Percentiles rank a stretch among this genome's conserved stretches.
Conservation (phyloP, 306 rosid species). For the Benincasa hispida region DNA sequence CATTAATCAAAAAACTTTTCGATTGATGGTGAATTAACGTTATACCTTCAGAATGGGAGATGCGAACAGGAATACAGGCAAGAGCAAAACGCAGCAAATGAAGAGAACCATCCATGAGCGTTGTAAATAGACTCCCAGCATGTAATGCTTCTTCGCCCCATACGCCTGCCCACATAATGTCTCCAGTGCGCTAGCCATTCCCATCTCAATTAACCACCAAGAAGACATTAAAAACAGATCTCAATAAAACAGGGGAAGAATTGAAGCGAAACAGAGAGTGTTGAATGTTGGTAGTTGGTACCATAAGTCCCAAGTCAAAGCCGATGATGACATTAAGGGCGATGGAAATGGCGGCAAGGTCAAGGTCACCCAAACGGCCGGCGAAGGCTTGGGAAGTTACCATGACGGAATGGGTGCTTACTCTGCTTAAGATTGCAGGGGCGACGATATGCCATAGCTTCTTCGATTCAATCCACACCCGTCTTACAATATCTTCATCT, state of each 20-base stretch:
- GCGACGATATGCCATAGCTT: slow-evolving; percentile 26
- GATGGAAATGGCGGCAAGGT: slow-evolving; percentile 19
- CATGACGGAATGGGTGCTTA: slow-evolving; percentile 4
- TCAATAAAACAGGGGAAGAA: background rate
- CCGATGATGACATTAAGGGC: slow-evolving; percentile 13
- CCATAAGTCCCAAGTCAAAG: slow-evolving; percentile 19
- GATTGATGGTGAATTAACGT: no score
- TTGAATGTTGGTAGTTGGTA: background rate
- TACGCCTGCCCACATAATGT: background rate
- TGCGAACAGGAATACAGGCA: slow-evolving; percentile 1
- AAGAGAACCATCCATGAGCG: slow-evolving; percentile 3
- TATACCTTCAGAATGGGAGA: background rate
- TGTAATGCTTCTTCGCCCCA: background rate
- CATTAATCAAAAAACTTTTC: no score
- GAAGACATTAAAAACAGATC: background rate
- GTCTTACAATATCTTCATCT: background rate
- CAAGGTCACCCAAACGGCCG: slow-evolving; percentile 22
- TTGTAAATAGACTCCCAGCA: slow-evolving; percentile 4
- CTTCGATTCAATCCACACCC: slow-evolving; percentile 18
- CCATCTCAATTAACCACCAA: background rate
- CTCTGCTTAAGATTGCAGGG: slow-evolving; percentile 13
- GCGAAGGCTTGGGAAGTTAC: slow-evolving; percentile 12
- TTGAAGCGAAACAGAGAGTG: background rate
- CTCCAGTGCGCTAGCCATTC: slow-evolving; percentile 13
- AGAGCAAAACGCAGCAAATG: background rate